phyloP scores from a whole-genome alignment of 2,329 filamentous ascomycete genomes.

The Fusarium sp. region DNA sequence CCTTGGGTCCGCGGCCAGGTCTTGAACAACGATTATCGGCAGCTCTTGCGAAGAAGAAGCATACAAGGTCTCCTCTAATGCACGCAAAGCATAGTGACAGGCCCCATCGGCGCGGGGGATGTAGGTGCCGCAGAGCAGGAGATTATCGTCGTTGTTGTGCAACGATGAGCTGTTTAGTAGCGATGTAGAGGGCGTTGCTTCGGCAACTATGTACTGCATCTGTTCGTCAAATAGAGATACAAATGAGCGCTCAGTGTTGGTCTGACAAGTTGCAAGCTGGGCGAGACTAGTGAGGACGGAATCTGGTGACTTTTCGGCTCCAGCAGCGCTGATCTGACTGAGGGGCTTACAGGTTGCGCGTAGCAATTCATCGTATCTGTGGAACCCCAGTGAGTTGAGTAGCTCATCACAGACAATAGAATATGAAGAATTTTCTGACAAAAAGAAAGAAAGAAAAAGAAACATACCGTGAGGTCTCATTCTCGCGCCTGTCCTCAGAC shows the following conservation, averaged over 20 bases:
- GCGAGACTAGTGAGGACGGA: background rate
- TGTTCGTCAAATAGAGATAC: background rate
- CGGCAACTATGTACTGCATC: background rate
- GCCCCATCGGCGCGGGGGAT: background rate
- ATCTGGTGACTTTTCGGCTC: background rate
- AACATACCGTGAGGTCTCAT: background rate
- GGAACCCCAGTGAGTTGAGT: background rate
- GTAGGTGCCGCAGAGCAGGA: background rate
- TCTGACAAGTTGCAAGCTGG: background rate
- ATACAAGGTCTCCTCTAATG: accelerated
- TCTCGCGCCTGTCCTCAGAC: background rate
- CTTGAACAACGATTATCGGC: background rate
- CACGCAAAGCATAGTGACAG: background rate
- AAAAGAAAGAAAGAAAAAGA: no score
- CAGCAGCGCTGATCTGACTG: background rate
- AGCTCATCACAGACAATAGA: no score
- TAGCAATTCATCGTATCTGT: background rate
- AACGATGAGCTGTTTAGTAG: background rate
- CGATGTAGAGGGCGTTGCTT: background rate
- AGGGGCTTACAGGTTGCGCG: background rate
- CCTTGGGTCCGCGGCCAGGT: background rate
- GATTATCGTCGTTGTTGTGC: background rate
- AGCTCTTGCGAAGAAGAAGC: background rate
- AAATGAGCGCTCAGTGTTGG: background rate
- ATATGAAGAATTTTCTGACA: background rate